A percentile compares a stretch with the other conserved stretches of the same genome.
These are phyloP conservation scores for Termitomyces sp. DNA, from an alignment of 768 basidiomycete genomes.

Conservation along the genomic window DNA sequence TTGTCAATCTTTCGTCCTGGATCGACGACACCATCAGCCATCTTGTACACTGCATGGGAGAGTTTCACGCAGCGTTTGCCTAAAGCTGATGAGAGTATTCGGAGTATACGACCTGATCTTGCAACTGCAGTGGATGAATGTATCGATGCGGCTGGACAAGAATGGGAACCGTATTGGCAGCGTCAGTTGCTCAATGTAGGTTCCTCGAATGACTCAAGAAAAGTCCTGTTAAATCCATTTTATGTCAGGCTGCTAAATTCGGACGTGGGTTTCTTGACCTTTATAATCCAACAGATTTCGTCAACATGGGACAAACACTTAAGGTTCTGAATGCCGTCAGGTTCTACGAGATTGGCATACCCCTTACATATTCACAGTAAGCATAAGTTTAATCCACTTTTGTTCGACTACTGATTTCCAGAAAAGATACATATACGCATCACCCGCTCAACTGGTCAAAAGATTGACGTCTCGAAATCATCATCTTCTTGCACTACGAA, in stretches of 20 bases:
- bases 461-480: slow-evolving; percentile 83
- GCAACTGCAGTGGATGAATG: slow-evolving; percentile 66
- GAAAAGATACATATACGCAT: slow-evolving; percentile 72
- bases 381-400: slow-evolving; percentile 19
- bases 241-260: slow-evolving; percentile 84
- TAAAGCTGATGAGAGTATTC: slow-evolving; percentile 90
- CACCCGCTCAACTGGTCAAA: slow-evolving; percentile 74
- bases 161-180: slow-evolving; percentile 91
- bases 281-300: slow-evolving; percentile 88
- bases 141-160: slow-evolving; percentile 88
- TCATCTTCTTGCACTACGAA: slow-evolving; percentile 87
- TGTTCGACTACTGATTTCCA: neutral
- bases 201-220: neutral
- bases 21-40: slow-evolving; percentile 86
- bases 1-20: slow-evolving; percentile 88
- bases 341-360: slow-evolving; percentile 88
- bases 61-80: slow-evolving; percentile 80
- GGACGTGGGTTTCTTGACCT: slow-evolving; percentile 91
- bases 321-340: slow-evolving; percentile 93
- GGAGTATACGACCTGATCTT: slow-evolving; percentile 69
- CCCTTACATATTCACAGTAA: slow-evolving; percentile 87
- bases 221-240: neutral
- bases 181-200: slow-evolving; percentile 75
- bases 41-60: slow-evolving; percentile 87
- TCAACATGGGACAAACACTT: slow-evolving; percentile 86